Percentiles rank a stretch among this genome's conserved stretches.
phyloP scores from a whole-genome alignment of 129 eudicot species.

The Escallonia herrerae region DNA sequence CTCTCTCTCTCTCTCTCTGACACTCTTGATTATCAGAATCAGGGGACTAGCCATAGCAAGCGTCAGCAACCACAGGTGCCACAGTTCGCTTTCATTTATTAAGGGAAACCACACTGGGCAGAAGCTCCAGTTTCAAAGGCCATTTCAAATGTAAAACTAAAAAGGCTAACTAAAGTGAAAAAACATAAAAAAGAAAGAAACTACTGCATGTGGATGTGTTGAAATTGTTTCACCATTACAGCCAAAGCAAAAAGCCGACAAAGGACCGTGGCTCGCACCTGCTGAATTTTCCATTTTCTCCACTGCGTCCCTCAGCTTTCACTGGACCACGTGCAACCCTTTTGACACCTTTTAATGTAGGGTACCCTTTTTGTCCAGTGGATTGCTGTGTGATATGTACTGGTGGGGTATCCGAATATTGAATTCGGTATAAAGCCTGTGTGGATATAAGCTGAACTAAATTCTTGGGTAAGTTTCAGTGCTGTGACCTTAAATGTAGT shows the following conservation, averaged over 20 bases:
- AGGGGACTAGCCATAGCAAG: background rate
- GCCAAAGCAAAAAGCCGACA: conserved; percentile 9
- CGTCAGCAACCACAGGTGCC: background rate
- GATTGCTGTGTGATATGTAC: background rate
- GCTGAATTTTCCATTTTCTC: background rate
- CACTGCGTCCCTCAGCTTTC: background rate
- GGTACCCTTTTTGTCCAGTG: conserved; percentile 3
- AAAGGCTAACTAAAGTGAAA: background rate
- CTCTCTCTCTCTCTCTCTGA: too few relatives aligned
- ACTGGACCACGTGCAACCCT: conserved; percentile 12
- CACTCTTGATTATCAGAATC: background rate
- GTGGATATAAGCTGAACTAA: too few relatives aligned
- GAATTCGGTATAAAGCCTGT: too few relatives aligned
- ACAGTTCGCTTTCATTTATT: conserved; percentile 10
- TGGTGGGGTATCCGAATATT: too few relatives aligned
- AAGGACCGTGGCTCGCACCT: conserved; percentile 8
- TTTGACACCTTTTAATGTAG: conserved; percentile 8
- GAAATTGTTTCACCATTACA: background rate
- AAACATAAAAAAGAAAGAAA: background rate
- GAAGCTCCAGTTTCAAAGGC: background rate
- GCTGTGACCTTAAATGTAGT: too few relatives aligned
- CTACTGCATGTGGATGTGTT: background rate
- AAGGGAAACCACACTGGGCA: background rate
- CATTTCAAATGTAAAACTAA: background rate
- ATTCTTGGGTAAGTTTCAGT: too few relatives aligned